Conservation (phyloP, 257 asterid genomes). For the Cruciata laevipes region DNA sequence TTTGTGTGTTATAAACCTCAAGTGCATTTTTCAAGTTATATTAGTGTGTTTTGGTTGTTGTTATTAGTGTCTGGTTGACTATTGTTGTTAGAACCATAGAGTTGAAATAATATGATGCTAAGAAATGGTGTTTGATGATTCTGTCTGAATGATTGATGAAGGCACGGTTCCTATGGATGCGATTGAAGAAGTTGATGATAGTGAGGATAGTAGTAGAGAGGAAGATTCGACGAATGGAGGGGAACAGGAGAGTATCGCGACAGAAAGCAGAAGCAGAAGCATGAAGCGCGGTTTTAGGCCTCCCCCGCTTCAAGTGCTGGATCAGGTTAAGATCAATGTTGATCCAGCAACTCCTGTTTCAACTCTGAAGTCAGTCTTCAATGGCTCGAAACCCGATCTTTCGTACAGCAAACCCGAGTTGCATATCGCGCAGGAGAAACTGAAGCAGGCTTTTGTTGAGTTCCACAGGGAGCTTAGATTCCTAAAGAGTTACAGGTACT, state of each 20-base stretch:
- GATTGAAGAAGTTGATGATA: slow-evolving; percentile 59
- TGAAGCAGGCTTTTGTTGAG: slow-evolving; percentile 54
- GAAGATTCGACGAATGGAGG: slow-evolving; percentile 14
- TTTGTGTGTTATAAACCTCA: too few relatives aligned
- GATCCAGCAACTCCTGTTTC: slow-evolving; percentile 65
- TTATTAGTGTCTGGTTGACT: too few relatives aligned
- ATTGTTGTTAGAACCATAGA: too few relatives aligned
- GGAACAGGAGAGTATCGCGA: background rate
- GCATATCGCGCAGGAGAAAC: slow-evolving; percentile 47
- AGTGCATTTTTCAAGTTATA: too few relatives aligned
- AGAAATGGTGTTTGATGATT: background rate
- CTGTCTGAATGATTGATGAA: slow-evolving; percentile 4
- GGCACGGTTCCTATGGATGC: slow-evolving; percentile 35
- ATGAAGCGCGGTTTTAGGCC: slow-evolving; percentile 21
- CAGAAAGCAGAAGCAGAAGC: background rate
- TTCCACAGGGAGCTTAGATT: slow-evolving; percentile 62
- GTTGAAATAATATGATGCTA: background rate
- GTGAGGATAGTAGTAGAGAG: slow-evolving; percentile 23
- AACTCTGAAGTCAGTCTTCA: slow-evolving; percentile 41
- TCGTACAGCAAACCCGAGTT: slow-evolving; percentile 59
- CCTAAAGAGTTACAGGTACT: slow-evolving; percentile 59
- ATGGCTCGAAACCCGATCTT: slow-evolving; percentile 33
- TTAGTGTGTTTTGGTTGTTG: too few relatives aligned
- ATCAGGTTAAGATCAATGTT: slow-evolving; percentile 56
- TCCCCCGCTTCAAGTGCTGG: slow-evolving; percentile 49